phyloP scores from a whole-genome alignment of 2,329 filamentous ascomycete species.

The Emmonsiellopsis sp. region DNA sequence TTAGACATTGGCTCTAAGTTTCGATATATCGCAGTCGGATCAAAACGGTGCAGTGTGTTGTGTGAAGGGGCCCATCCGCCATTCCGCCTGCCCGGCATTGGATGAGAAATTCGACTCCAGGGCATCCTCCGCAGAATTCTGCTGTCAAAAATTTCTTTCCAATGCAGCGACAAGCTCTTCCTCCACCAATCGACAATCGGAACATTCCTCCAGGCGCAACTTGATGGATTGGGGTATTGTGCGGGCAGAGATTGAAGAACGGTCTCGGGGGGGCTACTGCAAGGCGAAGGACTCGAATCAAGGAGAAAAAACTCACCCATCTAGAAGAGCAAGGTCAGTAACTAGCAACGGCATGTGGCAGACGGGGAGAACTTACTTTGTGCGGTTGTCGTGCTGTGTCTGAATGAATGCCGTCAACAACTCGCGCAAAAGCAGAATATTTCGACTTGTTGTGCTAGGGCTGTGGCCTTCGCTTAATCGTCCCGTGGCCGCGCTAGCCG shows the following conservation, averaged over 20 bases:
- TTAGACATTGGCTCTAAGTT: conserved; percentile 19
- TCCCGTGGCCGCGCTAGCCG: conserved; percentile 22
- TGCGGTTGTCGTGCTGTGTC: conserved; percentile 40
- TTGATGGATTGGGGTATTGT: not conserved
- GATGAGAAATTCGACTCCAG: not conserved
- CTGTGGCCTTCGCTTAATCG: conserved; percentile 37
- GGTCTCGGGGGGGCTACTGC: conserved; percentile 18
- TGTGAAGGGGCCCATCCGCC: not conserved
- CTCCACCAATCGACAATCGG: not conserved
- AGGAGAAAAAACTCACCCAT: conserved; percentile 49
- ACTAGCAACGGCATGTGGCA: conserved; percentile 18
- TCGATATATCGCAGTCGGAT: not conserved
- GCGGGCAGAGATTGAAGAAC: not conserved
- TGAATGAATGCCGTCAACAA: conserved; percentile 25
- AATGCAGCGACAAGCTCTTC: not conserved
- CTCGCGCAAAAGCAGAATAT: conserved; percentile 30
- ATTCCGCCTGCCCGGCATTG: not conserved
- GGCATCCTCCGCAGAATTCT: not conserved
- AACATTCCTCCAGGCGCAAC: not conserved
- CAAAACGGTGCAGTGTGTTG: not conserved
- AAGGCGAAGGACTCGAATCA: conserved; percentile 16
- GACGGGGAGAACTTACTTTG: conserved; percentile 37
- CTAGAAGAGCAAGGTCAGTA: conserved; percentile 28
- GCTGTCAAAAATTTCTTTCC: not conserved
- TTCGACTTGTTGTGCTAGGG: conserved; percentile 34